These are phyloP conservation scores for Lentinula detonsa DNA, from an alignment of 768 basidiomycete genomes.

Conservation along the genomic window DNA sequence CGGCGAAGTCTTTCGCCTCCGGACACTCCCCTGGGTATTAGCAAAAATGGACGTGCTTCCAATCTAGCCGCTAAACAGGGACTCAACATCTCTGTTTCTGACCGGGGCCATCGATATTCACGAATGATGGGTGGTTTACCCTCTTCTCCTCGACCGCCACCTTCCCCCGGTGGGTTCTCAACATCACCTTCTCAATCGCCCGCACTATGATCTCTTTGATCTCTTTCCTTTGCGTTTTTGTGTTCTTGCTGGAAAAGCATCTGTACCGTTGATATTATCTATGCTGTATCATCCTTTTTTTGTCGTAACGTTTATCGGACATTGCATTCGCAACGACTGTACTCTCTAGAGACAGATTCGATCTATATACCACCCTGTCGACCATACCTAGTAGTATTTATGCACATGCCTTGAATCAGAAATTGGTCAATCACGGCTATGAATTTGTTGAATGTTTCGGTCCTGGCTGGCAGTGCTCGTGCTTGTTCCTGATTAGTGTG, in stretches of 20 bases:
- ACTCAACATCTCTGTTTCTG: constrained; percentile 57
- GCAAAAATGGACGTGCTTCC: constrained; percentile 39
- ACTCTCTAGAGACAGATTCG: background rate
- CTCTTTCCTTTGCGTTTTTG: background rate
- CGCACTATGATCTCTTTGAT: background rate
- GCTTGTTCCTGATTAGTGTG: background rate
- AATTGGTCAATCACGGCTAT: background rate
- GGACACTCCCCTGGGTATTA: constrained; percentile 40
- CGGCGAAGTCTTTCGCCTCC: constrained; percentile 28
- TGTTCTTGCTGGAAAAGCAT: background rate
- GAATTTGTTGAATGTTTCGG: no score
- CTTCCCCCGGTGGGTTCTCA: constrained; percentile 27
- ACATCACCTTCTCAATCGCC: constrained; percentile 6
- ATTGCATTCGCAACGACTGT: constrained; percentile 4
- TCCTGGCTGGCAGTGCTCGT: background rate
- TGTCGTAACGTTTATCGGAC: constrained; percentile 3
- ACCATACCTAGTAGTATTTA: background rate
- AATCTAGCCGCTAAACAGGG: constrained; percentile 61
- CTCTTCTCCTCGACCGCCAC: constrained; percentile 41
- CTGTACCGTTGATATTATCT: background rate
- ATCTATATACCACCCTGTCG: constrained; percentile 1
- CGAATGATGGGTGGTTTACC: constrained; percentile 57
- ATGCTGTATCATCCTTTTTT: constrained; percentile 3
- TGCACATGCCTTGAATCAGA: background rate
- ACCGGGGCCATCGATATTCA: constrained; percentile 58